Percentiles rank a stretch among this genome's conserved stretches.
These are phyloP conservation scores for Plenodomus tracheiphilus DNA, from an alignment of 2,329 filamentous ascomycete genomes.

Conservation along the genomic window DNA sequence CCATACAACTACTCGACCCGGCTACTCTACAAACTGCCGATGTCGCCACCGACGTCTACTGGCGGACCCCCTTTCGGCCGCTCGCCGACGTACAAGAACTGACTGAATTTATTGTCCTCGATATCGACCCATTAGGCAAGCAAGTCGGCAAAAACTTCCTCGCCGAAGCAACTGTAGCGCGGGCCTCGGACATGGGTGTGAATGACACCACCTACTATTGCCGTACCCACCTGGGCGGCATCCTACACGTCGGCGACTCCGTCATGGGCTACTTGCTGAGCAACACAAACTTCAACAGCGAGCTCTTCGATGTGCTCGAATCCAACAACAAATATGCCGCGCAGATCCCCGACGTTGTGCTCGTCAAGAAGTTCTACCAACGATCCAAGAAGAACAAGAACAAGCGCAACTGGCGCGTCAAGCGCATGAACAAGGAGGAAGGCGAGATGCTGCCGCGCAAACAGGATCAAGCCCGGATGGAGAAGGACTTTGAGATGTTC, in stretches of 20 bases:
- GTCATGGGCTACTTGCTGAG: slow-evolving; percentile 92
- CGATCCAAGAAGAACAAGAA: slow-evolving; percentile 72
- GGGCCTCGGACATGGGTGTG: slow-evolving; percentile 79
- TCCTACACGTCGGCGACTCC: slow-evolving; percentile 87
- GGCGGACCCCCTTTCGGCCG: slow-evolving; percentile 83
- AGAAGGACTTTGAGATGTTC: slow-evolving; percentile 96
- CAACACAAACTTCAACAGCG: slow-evolving; percentile 91
- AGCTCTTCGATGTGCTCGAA: slow-evolving; percentile 81
- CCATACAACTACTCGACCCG: slow-evolving; percentile 87
- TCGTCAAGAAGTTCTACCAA: slow-evolving; percentile 97
- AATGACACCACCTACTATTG: slow-evolving; percentile 90
- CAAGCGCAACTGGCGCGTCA: slow-evolving; percentile 85
- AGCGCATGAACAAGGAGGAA: slow-evolving; percentile 89
- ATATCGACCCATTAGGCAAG: slow-evolving; percentile 79
- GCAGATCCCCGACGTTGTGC: slow-evolving; percentile 84
- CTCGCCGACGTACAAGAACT: slow-evolving; percentile 84
- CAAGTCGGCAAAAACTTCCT: slow-evolving; percentile 81
- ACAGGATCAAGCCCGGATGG: slow-evolving; percentile 83
- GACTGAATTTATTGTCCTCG: slow-evolving; percentile 91
- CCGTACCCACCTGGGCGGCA: slow-evolving; percentile 82
- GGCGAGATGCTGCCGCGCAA: slow-evolving; percentile 85
- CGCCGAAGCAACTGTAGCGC: slow-evolving; percentile 85
- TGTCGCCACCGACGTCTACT: slow-evolving; percentile 80
- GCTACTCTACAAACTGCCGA: slow-evolving; percentile 90
- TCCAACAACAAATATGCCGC: slow-evolving; percentile 72